Base-by-base conservation (phyloP, 1,139 yeast species). In the Casaregolazyma lundiana region DNA sequence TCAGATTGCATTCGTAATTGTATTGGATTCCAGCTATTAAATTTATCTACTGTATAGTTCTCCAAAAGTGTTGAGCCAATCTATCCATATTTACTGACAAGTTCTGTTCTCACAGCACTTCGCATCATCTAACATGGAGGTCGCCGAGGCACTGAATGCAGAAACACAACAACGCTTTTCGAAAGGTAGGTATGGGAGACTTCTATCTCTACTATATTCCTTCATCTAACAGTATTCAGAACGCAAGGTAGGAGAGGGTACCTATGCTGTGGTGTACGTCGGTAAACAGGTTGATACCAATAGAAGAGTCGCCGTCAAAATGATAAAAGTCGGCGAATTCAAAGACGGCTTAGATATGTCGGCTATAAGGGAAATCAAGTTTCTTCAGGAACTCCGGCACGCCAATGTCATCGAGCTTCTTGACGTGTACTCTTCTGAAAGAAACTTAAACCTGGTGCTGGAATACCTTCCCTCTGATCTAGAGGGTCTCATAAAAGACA, bases 291-390 rank as follows among this genome's bases (percentile, higher is more conserved):
- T 76, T 19, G 67, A 78, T 35, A 73, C 81, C 8, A 68, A 71
- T 15, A 68, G 92, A 46, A 73, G 75, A 48, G 83, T 92, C 32
- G 99, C 99, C 56, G 84, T 94, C 54, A 94, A 94, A 62, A 96
- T 89, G 70, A 92, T 94, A 73, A 92, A 94, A 62, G 85, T 95
- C 0, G 95, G 96, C 1, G 83, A 86, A 53, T 90, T 90, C 70
- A 89, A 89, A 64, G 97, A 92, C 67, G 99, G 98, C 0, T 69
- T 94, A 43, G 98, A 94, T 68, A 92, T 94, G 97, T 85, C 96
- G 16, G 99, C 98, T 35, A 79, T 94, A 22, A 68, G 98, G 53
- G 99, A 94, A 67, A 94, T 94, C 55, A 92, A 92, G 63, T 92
- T 88, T 60, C 70, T 94, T 24, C 96, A 88, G 62, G 98, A 90